Conservation (phyloP, 2,329 filamentous ascomycete genomes). For the Plectosphaerella sp. region DNA sequence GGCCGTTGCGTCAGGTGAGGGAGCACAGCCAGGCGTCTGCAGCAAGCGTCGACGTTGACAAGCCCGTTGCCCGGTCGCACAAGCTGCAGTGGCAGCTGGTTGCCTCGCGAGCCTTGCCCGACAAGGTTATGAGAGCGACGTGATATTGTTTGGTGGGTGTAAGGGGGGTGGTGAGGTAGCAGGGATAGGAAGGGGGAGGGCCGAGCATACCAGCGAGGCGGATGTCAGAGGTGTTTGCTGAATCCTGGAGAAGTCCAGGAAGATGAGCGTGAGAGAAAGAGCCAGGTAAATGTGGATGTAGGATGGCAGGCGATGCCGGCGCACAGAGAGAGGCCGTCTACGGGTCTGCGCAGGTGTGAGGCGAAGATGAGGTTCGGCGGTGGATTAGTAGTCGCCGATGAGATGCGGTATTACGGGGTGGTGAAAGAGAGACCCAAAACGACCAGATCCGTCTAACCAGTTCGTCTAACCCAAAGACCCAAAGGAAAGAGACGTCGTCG, state of each 20-base stretch:
- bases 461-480: constrained; percentile 30
- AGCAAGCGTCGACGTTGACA: too few relatives aligned
- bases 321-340: neutral
- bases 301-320: neutral
- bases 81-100: too few relatives aligned
- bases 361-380: neutral
- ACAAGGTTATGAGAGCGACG: too few relatives aligned
- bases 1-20: neutral
- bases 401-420: constrained; percentile 9
- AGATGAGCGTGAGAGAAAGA: neutral
- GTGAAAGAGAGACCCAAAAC: constrained; percentile 9
- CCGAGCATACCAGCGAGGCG: too few relatives aligned
- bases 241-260: neutral
- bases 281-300: neutral
- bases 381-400: neutral
- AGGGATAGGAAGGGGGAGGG: too few relatives aligned
- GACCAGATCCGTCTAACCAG: constrained; percentile 28
- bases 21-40: too few relatives aligned
- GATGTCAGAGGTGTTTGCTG: neutral
- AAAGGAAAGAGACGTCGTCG: constrained; percentile 16
- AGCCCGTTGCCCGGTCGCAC: too few relatives aligned
- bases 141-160: too few relatives aligned
- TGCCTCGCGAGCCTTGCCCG: too few relatives aligned
- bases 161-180: too few relatives aligned
- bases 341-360: constrained; percentile 1